Percentiles rank a stretch among this genome's conserved stretches.
Conservation (phyloP, 177 flowering plant species). For the Vitis hybrid region DNA sequence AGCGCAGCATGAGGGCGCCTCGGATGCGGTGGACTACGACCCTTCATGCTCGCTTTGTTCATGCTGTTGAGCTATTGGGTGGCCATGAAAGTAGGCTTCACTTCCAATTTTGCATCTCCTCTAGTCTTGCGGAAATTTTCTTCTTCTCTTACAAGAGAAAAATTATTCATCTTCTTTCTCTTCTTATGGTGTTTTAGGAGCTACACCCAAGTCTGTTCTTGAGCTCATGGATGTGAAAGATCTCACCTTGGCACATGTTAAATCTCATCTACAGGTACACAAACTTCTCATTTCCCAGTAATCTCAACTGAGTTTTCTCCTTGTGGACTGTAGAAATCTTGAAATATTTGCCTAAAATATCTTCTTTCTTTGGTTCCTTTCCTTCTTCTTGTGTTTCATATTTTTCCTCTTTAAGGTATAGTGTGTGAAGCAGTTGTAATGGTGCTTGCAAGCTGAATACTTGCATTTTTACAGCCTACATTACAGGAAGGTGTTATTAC, state of each 20-base stretch:
- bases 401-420: conserved; percentile 2
- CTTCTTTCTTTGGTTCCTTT: not conserved
- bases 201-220: conserved; percentile 98
- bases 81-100: conserved; percentile 90
- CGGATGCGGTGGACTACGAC: conserved; percentile 96
- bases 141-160: no score
- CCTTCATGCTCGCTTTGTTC: conserved; percentile 92
- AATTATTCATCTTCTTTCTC: not conserved
- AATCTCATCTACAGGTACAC: conserved; percentile 91
- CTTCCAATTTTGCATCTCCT: no score
- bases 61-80: conserved; percentile 92
- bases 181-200: conserved; percentile 47
- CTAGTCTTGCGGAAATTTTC: no score
- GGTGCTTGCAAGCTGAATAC: not conserved
- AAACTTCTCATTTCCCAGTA: not conserved
- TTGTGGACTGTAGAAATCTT: not conserved
- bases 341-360: not conserved
- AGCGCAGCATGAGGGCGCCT: conserved; percentile 85
- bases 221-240: conserved; percentile 99
- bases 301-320: conserved; percentile 4
- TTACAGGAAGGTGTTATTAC: conserved; percentile 10
- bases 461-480: conserved; percentile 11
- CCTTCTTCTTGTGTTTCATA: not conserved
- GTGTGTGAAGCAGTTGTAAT: not conserved
- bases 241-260: conserved; percentile 97